A percentile compares a stretch with the other conserved stretches of the same genome.
Conservation (phyloP, 805 yeast species). For the Metahyphopichia silvanorum region DNA sequence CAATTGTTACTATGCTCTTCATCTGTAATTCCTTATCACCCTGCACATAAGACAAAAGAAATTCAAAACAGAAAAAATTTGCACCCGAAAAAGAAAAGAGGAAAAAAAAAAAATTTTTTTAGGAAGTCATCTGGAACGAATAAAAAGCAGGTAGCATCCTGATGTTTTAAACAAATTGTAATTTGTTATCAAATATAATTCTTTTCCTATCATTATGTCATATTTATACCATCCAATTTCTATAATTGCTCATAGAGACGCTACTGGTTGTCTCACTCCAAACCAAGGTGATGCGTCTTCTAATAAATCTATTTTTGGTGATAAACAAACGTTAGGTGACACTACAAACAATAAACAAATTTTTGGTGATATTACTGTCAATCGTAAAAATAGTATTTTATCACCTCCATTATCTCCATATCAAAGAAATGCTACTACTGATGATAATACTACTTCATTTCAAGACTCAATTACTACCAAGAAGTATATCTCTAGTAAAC, state of each 20-base stretch:
- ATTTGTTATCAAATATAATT: not conserved
- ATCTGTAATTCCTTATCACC: too few relatives aligned
- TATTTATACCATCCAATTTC: slow-evolving; percentile 32
- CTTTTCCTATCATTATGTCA: slow-evolving; percentile 17
- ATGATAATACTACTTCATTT: not conserved
- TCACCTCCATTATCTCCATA: slow-evolving; percentile 48
- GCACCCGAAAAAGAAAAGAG: slow-evolving; percentile 7
- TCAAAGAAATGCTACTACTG: slow-evolving; percentile 18
- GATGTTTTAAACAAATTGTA: not conserved
- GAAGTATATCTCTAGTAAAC: slow-evolving; percentile 15
- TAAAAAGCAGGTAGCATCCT: not conserved
- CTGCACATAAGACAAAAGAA: slow-evolving; percentile 4
- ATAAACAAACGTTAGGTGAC: slow-evolving; percentile 1
- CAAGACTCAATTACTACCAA: slow-evolving; percentile 5
- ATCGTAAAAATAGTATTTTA: slow-evolving; percentile 30
- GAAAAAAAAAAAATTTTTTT: slow-evolving; percentile 5
- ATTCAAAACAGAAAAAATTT: slow-evolving; percentile 7
- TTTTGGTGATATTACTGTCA: slow-evolving; percentile 2
- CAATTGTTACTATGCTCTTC: not conserved
- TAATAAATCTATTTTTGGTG: too few relatives aligned
- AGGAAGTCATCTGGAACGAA: slow-evolving; percentile 2
- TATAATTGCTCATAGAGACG: slow-evolving; percentile 21
- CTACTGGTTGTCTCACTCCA: slow-evolving; percentile 28
- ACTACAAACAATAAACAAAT: not conserved
- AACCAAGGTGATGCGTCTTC: too few relatives aligned